These are phyloP conservation scores for Gnomoniopsis smithogilvyi DNA, from an alignment of 2,329 filamentous ascomycete genomes.

Conservation along the genomic window DNA sequence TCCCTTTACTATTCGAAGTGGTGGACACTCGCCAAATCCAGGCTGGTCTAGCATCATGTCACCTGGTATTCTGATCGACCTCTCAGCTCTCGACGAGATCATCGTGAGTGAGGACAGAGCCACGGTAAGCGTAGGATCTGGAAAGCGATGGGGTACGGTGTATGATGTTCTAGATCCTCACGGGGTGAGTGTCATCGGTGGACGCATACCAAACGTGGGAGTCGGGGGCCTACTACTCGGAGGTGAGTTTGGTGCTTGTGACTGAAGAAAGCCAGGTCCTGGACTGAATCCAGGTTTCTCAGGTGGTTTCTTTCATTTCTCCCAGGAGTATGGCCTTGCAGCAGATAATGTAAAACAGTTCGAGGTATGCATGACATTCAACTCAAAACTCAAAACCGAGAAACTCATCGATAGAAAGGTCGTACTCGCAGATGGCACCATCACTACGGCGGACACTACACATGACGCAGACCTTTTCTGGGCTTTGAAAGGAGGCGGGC, in stretches of 20 bases:
- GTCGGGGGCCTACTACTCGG: constrained; percentile 27
- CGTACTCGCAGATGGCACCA: constrained; percentile 25
- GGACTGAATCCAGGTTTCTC: not conserved
- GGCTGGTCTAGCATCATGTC: constrained; percentile 25
- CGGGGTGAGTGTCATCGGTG: constrained; percentile 24
- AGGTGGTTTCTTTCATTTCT: not conserved
- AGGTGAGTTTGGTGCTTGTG: constrained; percentile 23
- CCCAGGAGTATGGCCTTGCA: not conserved
- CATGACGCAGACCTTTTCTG: constrained; percentile 26
- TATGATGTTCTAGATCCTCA: constrained; percentile 24
- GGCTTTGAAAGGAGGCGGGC: constrained; percentile 24
- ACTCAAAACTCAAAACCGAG: not conserved
- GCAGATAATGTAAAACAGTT: not conserved
- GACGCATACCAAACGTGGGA: constrained; percentile 26
- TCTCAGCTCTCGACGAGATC: constrained; percentile 30
- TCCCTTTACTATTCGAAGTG: constrained; percentile 26
- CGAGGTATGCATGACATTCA: not conserved
- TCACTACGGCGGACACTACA: constrained; percentile 22
- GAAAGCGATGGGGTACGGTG: constrained; percentile 27
- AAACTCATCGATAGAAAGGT: not conserved
- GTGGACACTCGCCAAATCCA: constrained; percentile 27
- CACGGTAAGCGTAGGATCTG: constrained; percentile 28
- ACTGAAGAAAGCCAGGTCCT: not conserved
- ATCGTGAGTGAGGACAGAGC: constrained; percentile 24
- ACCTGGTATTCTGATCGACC: constrained; percentile 31